These are phyloP conservation scores for Cordyceps cicadae DNA, from an alignment of 2,329 filamentous ascomycete genomes.

Conservation along the genomic window DNA sequence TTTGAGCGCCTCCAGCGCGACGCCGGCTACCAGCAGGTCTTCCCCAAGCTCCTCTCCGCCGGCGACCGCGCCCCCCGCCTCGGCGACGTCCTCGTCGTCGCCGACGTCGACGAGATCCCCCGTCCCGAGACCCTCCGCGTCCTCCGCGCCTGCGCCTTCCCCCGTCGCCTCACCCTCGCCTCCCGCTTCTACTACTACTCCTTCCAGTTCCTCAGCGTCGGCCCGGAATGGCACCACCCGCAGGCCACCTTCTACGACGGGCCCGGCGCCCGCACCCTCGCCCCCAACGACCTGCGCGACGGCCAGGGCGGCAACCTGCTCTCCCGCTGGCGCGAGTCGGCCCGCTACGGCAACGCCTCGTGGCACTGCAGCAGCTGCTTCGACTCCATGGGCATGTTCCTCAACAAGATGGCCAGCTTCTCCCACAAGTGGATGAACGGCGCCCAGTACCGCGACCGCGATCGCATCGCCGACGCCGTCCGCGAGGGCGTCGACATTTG, in stretches of 20 bases:
- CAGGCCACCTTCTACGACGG: slow-evolving; percentile 48
- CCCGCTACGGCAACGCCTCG: slow-evolving; percentile 36
- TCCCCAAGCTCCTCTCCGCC: slow-evolving; percentile 36
- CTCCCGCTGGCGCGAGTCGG: slow-evolving; percentile 17
- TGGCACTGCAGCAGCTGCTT: slow-evolving; percentile 60
- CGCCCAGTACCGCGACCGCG: slow-evolving; percentile 36
- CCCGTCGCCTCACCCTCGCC: slow-evolving; percentile 42
- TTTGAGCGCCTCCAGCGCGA: slow-evolving; percentile 46
- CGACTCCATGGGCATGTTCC: slow-evolving; percentile 44
- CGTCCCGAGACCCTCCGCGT: slow-evolving; percentile 40
- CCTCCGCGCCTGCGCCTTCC: slow-evolving; percentile 45
- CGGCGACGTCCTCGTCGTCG: slow-evolving; percentile 50
- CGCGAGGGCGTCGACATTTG: slow-evolving; percentile 47
- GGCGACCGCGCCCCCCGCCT: slow-evolving; percentile 28
- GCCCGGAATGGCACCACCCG: slow-evolving; percentile 45
- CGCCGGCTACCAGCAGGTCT: slow-evolving; percentile 48
- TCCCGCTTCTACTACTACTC: slow-evolving; percentile 50
- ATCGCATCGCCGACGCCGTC: slow-evolving; percentile 42
- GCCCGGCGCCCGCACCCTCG: slow-evolving; percentile 32
- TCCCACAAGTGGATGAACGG: slow-evolving; percentile 47
- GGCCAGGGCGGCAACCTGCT: slow-evolving; percentile 29
- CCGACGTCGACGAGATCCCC: slow-evolving; percentile 54
- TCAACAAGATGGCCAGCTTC: slow-evolving; percentile 49
- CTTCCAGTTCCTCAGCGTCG: slow-evolving; percentile 41
- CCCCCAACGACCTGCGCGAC: slow-evolving; percentile 45